Evolutionary conservation across 192 early-diverging fungal genomes (phyloP).

Genomic region (Coemansia interrupta): DNA sequence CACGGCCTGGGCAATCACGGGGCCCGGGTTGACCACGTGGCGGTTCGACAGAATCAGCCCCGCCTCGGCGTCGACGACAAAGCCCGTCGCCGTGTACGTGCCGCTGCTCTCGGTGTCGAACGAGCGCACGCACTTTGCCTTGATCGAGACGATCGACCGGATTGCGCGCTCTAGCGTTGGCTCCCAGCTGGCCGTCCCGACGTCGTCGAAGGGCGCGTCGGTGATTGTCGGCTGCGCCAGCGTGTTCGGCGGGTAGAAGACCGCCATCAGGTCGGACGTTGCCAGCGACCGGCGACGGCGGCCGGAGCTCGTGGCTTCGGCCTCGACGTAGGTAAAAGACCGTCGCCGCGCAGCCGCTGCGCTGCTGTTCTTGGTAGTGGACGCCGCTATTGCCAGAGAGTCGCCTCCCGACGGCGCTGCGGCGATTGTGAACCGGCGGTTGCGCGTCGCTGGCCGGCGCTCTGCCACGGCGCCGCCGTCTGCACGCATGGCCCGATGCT

Average conservation of each 20-base stretch:
- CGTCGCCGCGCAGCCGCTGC: conserved; percentile 8
- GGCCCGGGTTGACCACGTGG: conserved; percentile 73
- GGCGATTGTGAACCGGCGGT: conserved; percentile 4
- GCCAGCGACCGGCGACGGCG: conserved; percentile 1
- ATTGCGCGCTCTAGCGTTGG: conserved; percentile 68
- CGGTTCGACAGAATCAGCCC: conserved; percentile 76
- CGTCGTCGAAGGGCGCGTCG: conserved; percentile 36
- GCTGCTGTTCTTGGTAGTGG: neutral
- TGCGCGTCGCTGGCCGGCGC: neutral
- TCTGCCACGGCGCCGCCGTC: neutral
- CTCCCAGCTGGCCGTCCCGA: conserved; percentile 57
- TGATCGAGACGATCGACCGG: conserved; percentile 74
- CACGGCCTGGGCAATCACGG: conserved; percentile 66
- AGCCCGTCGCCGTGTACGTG: conserved; percentile 69
- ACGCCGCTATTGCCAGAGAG: conserved; percentile 4
- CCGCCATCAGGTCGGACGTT: conserved; percentile 47
- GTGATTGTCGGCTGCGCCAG: conserved; percentile 44
- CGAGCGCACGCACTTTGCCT: conserved; percentile 69
- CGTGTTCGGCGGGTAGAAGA: conserved; percentile 48
- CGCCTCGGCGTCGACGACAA: conserved; percentile 68
- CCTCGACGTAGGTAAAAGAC: conserved; percentile 33
- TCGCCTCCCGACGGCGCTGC: neutral
- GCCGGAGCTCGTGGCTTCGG: neutral
- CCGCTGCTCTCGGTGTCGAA: conserved; percentile 78
- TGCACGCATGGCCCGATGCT: neutral